Percentiles rank a stretch among this genome's conserved stretches.
Evolutionary conservation across 495 filamentous ascomycete species (phyloP).

Genomic region (Hypomontagnella monticulosa): DNA sequence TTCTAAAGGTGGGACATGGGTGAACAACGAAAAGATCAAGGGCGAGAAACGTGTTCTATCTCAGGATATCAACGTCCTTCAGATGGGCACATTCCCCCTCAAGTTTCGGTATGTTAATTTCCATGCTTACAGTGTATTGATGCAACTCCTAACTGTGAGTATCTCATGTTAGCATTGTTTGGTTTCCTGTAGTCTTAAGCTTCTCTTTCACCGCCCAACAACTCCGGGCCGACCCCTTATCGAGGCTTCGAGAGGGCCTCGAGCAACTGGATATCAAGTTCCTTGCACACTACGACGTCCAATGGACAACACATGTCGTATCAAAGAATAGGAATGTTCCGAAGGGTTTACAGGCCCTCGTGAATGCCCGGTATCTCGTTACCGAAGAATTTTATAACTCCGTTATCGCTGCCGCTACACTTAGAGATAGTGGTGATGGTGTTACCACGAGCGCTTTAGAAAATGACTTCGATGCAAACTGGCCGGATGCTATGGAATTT

Average conservation of each 20-base stretch:
- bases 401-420: constrained; percentile 74
- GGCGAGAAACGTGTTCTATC: constrained; percentile 62
- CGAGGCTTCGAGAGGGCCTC: constrained; percentile 69
- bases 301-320: constrained; percentile 85
- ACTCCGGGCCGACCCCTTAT: constrained; percentile 72
- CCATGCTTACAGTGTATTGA: background rate
- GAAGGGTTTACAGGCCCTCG: constrained; percentile 85
- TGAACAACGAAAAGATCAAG: constrained; percentile 76
- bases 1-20: constrained; percentile 80
- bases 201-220: constrained; percentile 84
- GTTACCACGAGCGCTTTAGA: constrained; percentile 72
- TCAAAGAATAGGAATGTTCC: constrained; percentile 89
- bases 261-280: constrained; percentile 90
- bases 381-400: constrained; percentile 74
- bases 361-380: constrained; percentile 84
- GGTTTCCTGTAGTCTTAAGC: constrained; percentile 82
- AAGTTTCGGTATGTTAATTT: constrained; percentile 56
- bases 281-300: constrained; percentile 72
- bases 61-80: constrained; percentile 68
- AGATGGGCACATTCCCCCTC: constrained; percentile 70
- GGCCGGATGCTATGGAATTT: constrained; percentile 77
- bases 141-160: constrained; percentile 11
- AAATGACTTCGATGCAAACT: constrained; percentile 79
- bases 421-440: constrained; percentile 63
- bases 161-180: constrained; percentile 68